Percentiles rank a stretch among this genome's conserved stretches.
phyloP scores from a whole-genome alignment of 148 eudicot genomes.

The Salicornia ramosissima region DNA sequence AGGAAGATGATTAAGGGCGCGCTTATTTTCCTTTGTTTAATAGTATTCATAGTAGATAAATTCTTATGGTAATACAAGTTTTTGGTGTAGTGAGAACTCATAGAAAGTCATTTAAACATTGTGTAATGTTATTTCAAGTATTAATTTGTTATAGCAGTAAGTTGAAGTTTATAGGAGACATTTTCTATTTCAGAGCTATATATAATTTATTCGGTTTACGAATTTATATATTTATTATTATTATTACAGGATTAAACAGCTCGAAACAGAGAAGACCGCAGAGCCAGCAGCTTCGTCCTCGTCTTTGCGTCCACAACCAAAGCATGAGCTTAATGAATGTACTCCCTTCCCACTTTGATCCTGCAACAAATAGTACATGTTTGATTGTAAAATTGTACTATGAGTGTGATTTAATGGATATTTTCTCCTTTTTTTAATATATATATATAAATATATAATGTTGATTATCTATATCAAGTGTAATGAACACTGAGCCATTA shows the following conservation, averaged over 20 bases:
- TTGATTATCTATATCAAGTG: not conserved
- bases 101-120: slow-evolving; percentile 14
- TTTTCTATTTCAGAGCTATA: not conserved
- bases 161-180: slow-evolving; percentile 13
- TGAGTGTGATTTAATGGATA: not conserved
- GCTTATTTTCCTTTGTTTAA: slow-evolving; percentile 7
- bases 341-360: not conserved
- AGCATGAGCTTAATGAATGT: not conserved
- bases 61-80: slow-evolving; percentile 12
- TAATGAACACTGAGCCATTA: not conserved
- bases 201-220: not conserved
- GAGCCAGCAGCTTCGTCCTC: not conserved
- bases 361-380: not conserved
- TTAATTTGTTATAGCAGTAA: slow-evolving; percentile 1
- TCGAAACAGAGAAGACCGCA: not conserved
- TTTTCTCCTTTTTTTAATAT: not conserved
- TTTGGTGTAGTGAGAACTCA: slow-evolving; percentile 18
- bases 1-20: not conserved
- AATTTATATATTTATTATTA: not conserved
- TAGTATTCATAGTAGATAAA: slow-evolving; percentile 10
- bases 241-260: not conserved
- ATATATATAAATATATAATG: not conserved
- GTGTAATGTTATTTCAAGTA: slow-evolving; percentile 12
- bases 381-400: not conserved
- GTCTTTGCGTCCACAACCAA: not conserved